Base-by-base conservation (phyloP, 1,284 basidiomycete species). In the Boletus sp. region DNA sequence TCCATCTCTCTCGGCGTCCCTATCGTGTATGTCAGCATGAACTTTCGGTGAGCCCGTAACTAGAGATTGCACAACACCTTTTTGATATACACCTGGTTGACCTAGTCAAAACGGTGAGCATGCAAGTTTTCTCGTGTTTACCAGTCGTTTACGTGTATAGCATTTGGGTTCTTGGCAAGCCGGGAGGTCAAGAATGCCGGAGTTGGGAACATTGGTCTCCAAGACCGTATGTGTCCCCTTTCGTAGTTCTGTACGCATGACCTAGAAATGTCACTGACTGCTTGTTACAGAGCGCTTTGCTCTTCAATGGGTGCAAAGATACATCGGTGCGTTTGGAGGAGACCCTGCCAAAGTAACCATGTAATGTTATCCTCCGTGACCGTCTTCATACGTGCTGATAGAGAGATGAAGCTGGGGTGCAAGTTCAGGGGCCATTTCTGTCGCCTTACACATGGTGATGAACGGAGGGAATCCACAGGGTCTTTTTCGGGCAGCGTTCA, bases 201-300 rank as follows among this genome's bases (percentile, higher is more conserved):
- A 9, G 71, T 83, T 4, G 79, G 80, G 3, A 87, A 87, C 65
- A 68, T 84, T 3, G 85, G 85, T 6, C 68, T 85, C 7, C 78
- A 78, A 55, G 83, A 84, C 65, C 82, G 83, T 83, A 65, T 65
- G 81, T 74, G 5, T 49, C 17, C 17, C 21, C 6, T 21, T 25
- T 28, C 6, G n/a, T 11, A 25, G 13, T 19, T 14, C 16, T 3
- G 21, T 25, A 2, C n/a, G n/a, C n/a, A n/a, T n/a, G n/a, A n/a
- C n/a, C n/a, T n/a, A n/a, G n/a, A n/a, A n/a, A 3, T 30, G 16
- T 21, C 23, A 6, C n/a, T 17, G 10, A 51, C 13, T n/a, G n/a
- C n/a, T n/a, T 10, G 25, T 30, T 11, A 40, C 51, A 79, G 77
- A 78, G 59, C 68, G 71, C n/a, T 62, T 76, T 3, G 83, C 79